Percentiles rank a stretch among this genome's conserved stretches.
phyloP scores from a whole-genome alignment of 352 stramenopile species.

The Globisporangium spinosum region DNA sequence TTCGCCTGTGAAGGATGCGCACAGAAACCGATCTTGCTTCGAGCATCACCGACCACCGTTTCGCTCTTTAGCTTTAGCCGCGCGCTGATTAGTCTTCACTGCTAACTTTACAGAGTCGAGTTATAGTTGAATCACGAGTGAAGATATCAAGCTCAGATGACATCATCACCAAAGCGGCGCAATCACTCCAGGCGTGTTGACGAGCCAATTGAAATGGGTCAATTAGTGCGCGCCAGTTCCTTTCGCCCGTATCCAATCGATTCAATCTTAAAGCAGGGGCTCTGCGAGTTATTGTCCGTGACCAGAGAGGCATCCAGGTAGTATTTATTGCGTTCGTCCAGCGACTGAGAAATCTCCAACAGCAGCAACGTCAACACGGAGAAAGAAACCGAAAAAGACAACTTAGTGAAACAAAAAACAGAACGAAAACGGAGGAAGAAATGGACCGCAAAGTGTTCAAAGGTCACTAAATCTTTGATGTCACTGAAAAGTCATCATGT shows the following conservation, averaged over 20 bases:
- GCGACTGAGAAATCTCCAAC: not conserved
- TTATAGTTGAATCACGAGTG: not conserved
- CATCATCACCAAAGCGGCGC: not conserved
- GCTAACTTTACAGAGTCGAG: not conserved
- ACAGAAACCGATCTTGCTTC: not conserved
- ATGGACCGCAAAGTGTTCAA: too few relatives aligned
- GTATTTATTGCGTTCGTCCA: not conserved
- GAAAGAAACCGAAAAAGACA: not conserved
- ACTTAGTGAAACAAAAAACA: not conserved
- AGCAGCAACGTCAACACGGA: not conserved
- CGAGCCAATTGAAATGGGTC: not conserved
- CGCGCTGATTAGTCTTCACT: not conserved
- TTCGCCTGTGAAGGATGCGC: not conserved
- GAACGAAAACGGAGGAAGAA: not conserved
- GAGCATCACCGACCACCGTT: not conserved
- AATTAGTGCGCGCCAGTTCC: not conserved
- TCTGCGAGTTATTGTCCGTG: not conserved
- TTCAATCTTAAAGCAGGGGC: not conserved
- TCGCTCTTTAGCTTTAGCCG: too few relatives aligned
- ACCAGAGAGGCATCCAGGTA: not conserved
- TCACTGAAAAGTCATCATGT: not conserved
- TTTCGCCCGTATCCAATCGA: not conserved
- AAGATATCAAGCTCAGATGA: not conserved
- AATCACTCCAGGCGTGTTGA: not conserved
- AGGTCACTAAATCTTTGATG: not conserved